Conservation (phyloP, 2,329 filamentous ascomycete species). For the Penicillium sp. region DNA sequence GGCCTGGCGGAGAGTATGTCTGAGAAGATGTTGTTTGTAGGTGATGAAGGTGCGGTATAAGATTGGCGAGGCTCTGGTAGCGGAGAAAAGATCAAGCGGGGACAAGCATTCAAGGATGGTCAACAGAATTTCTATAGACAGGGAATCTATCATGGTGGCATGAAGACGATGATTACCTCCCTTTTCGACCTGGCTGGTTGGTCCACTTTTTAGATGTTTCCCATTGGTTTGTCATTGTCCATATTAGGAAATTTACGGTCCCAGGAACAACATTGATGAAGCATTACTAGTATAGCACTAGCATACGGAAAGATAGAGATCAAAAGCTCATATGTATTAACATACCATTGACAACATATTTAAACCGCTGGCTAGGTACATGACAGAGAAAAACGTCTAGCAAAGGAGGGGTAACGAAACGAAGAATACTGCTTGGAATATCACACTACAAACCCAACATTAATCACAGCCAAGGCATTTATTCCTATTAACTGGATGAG, state of each 20-base stretch:
- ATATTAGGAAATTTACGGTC: background rate
- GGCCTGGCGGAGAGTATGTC: background rate
- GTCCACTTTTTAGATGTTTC: background rate
- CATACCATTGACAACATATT: constrained; percentile 12
- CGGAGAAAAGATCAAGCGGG: background rate
- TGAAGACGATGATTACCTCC: background rate
- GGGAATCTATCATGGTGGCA: background rate
- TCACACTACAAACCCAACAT: background rate
- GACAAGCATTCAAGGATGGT: background rate
- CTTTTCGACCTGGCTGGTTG: background rate
- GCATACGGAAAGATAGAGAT: background rate
- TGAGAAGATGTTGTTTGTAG: constrained; percentile 1
- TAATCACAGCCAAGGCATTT: constrained; percentile 3
- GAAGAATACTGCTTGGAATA: constrained; percentile 1
- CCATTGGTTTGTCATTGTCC: background rate
- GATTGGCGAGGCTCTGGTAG: background rate
- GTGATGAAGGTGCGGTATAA: background rate
- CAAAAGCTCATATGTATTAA: constrained; percentile 17
- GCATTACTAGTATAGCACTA: too few species aligned
- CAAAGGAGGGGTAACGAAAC: constrained; percentile 2
- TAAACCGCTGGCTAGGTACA: constrained; percentile 18
- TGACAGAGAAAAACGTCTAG: constrained; percentile 7
- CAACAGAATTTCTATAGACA: constrained; percentile 1
- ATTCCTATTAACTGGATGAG: background rate
- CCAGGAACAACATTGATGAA: background rate